These are phyloP conservation scores for Annulohypoxylon stygium DNA, from an alignment of 495 filamentous ascomycete genomes.

Conservation along the genomic window DNA sequence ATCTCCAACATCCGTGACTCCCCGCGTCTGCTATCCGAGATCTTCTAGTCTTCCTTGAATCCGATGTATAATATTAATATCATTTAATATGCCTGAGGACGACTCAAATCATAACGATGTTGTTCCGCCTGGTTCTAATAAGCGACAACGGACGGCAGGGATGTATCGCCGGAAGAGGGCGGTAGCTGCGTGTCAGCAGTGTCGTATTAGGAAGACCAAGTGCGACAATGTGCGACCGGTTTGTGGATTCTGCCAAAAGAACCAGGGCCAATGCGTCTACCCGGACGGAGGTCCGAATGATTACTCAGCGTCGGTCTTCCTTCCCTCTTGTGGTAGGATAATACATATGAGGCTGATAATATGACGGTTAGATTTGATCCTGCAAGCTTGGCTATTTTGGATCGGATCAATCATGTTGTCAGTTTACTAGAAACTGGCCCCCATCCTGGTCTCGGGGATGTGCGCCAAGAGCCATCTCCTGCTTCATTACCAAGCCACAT, in stretches of 20 bases:
- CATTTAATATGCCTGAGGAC: neutral
- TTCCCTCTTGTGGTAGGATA: neutral
- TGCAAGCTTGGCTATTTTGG: constrained; percentile 12
- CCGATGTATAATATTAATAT: neutral
- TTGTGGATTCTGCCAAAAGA: constrained; percentile 15
- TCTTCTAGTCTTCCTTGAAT: neutral
- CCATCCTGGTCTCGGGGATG: neutral
- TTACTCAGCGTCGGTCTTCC: constrained; percentile 11
- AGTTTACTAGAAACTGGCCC: constrained; percentile 10
- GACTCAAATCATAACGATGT: neutral
- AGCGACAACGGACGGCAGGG: constrained; percentile 12
- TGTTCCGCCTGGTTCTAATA: neutral
- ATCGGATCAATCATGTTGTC: constrained; percentile 18
- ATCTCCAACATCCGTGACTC: constrained; percentile 9
- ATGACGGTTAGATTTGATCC: constrained; percentile 6
- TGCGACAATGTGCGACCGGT: constrained; percentile 9
- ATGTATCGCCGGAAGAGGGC: constrained; percentile 19
- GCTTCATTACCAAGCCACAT: neutral
- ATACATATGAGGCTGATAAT: constrained; percentile 4
- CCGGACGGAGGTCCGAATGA: constrained; percentile 14
- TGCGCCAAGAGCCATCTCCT: neutral
- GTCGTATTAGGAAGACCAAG: constrained; percentile 18
- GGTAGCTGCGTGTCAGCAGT: constrained; percentile 17
- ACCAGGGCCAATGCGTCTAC: constrained; percentile 19
- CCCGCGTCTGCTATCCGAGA: neutral